Conservation (phyloP, 1,139 yeast genomes). For the Yamadazyma taylorii region DNA sequence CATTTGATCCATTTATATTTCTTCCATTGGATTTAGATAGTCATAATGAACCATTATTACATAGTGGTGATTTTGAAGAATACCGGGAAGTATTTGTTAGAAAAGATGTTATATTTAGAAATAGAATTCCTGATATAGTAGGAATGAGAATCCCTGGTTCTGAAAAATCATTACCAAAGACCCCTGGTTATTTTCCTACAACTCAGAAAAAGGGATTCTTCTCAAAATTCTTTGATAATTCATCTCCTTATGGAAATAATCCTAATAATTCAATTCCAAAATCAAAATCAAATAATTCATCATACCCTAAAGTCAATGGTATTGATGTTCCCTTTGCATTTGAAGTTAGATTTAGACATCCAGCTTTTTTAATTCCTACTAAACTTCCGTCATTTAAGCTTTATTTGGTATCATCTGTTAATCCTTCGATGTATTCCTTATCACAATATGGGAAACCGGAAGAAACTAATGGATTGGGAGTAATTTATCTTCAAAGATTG, state of each 20-base stretch:
- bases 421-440: conserved; percentile 39
- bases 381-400: conserved; percentile 42
- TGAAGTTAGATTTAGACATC: conserved; percentile 48
- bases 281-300: too few relatives aligned
- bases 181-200: conserved; percentile 16
- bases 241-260: conserved; percentile 3
- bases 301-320: conserved; percentile 29
- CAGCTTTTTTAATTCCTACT: conserved; percentile 45
- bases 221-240: conserved; percentile 19
- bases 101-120: conserved; percentile 37
- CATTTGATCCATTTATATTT: conserved; percentile 51
- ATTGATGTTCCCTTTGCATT: conserved; percentile 45
- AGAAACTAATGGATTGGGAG: conserved; percentile 50
- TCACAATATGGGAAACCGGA: conserved; percentile 37
- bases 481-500: conserved; percentile 41
- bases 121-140: conserved; percentile 45
- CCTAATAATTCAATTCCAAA: too few relatives aligned
- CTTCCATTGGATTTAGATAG: conserved; percentile 50
- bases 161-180: conserved; percentile 19
- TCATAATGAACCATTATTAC: conserved; percentile 16
- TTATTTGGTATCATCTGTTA: conserved; percentile 32
- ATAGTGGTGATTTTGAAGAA: conserved; percentile 27
- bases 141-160: conserved; percentile 33
- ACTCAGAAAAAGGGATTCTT: conserved; percentile 23
- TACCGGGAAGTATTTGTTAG: conserved; percentile 42